Evolutionary conservation across 495 filamentous ascomycete genomes (phyloP), one percentile per base, ranked within the genome.

Genomic region (Neurospora sp.): DNA sequence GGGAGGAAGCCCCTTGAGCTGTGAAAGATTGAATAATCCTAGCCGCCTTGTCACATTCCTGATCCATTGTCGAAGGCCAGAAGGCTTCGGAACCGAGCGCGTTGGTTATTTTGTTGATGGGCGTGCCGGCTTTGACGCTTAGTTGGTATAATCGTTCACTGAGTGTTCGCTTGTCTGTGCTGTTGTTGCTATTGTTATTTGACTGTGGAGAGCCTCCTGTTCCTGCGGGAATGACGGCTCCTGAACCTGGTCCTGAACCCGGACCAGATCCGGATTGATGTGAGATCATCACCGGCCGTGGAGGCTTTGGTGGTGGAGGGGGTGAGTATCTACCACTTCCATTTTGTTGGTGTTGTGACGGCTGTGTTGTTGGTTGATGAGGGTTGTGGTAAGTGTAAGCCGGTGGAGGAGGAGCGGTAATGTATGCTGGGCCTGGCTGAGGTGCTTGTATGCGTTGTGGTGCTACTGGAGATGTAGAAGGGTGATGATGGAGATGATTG

Each of bases 31-130:
- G 86, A 41, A 96, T 78, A 59, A 96, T 94, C 11, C 93, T 86
- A 46, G 93, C 93, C 7, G 91, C 92, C 81, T 96, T 94, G 80
- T 94, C 91, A 80, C 88, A 88, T 83, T 96, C 93, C 76, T 90
- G 91, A 74, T 94, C 93, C 72, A 94, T 84, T 16, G 85, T 89
- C 73, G 90, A 92, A 14, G 93, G 93, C 92, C 92, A 94, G 78
- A 94, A 93, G 5, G 91, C 91, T 78, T 96, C 93, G 37, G 87
- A 86, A 68, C 92, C 92, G 12, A 94, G 83, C 73, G 87, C 89
- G 81, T 94, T 92, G 14, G 89, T 90, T 2, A 94, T 79, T 66
- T 86, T 88, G 78, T 94, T 94, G 71, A 94, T 88, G n/a, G 93
- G 92, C 42, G 85, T 87, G 18, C 89, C 88, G 35, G 76, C 78